Evolutionary conservation across 805 yeast genomes (phyloP), one percentile per base, ranked within the genome.

Genomic region (Teunomyces barrocoloradensis): DNA sequence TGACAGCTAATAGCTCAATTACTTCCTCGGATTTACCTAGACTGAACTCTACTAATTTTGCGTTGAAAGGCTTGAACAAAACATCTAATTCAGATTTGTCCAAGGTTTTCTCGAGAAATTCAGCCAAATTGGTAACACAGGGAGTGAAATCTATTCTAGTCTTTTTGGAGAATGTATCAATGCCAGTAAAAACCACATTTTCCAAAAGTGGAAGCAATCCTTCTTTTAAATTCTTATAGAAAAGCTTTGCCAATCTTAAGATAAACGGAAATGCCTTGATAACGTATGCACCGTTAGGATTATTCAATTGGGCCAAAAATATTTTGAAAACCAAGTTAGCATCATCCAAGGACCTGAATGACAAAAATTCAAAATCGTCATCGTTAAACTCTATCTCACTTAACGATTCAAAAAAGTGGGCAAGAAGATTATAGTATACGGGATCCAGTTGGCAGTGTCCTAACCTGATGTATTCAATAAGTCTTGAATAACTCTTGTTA

Each of bases 371-470:
- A 15, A 54, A 50, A 5, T 20, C 30, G 11, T 41, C 43, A 27
- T 29, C 34, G 10, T 28, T 25, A 18, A 29, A 10, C 11, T 39
- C 43, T 35, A 59, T 46, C n/a, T 23, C 29, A n/a, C 25, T 37
- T 23, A 37, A 23, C 3, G 59, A 38, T 11, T 45, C 43, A 28
- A 72, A 61, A 27, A 72, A 56, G 1, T 53, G 46, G 2, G 45
- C 44, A 15, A 73, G 43, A 7, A 56, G 42, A 1, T 49, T 47
- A 53, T 79, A 86, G 56, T 81, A 84, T 0, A 65, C 52, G 0
- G 82, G 76, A 25, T 71, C 66, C 43, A 87, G 80, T 43, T 71
- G 73, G 41, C 83, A 69, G 1, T 80, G 78, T 0, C 89, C 86
- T 11, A 81, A 51, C 10, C 66, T 66, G 17, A 86, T 53, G 51